These are phyloP conservation scores for Yamadazyma conglobata DNA, from an alignment of 1,139 yeast species.

Conservation along the genomic window DNA sequence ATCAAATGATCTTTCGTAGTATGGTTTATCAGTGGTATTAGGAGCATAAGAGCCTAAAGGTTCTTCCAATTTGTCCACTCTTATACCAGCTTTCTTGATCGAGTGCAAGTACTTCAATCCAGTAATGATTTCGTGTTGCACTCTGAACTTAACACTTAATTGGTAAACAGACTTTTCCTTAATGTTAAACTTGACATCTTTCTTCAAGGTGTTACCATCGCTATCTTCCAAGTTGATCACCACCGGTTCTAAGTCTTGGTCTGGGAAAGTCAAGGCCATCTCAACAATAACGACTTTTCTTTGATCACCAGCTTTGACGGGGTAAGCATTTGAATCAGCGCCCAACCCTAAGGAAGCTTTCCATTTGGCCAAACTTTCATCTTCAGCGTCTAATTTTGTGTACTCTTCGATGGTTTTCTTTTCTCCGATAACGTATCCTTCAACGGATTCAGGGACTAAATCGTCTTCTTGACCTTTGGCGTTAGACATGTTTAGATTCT, in stretches of 20 bases:
- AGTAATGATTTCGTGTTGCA: conserved; percentile 88
- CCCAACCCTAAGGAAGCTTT: conserved; percentile 81
- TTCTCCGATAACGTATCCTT: conserved; percentile 74
- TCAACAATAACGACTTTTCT: conserved; percentile 78
- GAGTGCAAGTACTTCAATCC: conserved; percentile 85
- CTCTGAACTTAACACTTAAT: conserved; percentile 71
- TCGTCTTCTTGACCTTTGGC: conserved; percentile 49
- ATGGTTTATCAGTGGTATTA: conserved; percentile 78
- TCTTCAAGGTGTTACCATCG: conserved; percentile 44
- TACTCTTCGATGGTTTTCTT: conserved; percentile 87
- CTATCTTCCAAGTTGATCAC: conserved; percentile 62
- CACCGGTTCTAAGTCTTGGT: conserved; percentile 54
- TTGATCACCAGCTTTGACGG: conserved; percentile 66
- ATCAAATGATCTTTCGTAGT: conserved; percentile 70
- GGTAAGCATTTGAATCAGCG: conserved; percentile 51
- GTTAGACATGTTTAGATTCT: no score
- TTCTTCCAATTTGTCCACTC: conserved; percentile 83
- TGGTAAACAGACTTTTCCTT: conserved; percentile 78
- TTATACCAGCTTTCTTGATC: conserved; percentile 81
- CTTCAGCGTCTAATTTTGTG: conserved; percentile 81
- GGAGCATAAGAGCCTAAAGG: conserved; percentile 92
- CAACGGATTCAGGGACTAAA: conserved; percentile 58
- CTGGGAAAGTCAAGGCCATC: conserved; percentile 64
- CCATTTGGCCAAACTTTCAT: conserved; percentile 90
- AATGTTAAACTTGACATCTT: conserved; percentile 63